Conservation (phyloP, 495 filamentous ascomycete genomes). For the Viridothelium virens region DNA sequence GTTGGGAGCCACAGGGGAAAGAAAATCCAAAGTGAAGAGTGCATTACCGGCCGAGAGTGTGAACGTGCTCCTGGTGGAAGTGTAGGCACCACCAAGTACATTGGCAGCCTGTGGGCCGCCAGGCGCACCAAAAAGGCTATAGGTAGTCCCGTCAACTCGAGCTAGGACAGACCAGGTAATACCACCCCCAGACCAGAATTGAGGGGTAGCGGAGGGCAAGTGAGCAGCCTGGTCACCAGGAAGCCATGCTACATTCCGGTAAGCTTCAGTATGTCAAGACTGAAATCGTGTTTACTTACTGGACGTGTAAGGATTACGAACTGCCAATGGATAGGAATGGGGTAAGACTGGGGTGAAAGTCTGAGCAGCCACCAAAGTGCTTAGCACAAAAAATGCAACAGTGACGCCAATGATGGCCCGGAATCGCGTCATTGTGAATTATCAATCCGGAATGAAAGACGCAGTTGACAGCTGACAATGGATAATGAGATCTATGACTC, state of each 20-base stretch:
- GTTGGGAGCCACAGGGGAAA: conserved; percentile 20
- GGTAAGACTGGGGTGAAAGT: conserved; percentile 34
- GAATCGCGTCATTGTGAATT: background rate
- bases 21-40: conserved; percentile 38
- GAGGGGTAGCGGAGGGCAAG: conserved; percentile 38
- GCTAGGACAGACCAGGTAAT: conserved; percentile 45
- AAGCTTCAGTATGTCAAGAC: background rate
- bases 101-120: conserved; percentile 34
- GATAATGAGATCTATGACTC: background rate
- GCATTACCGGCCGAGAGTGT: conserved; percentile 39
- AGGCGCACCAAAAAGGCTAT: conserved; percentile 42
- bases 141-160: conserved; percentile 42
- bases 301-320: conserved; percentile 43
- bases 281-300: conserved; percentile 22
- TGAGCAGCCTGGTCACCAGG: conserved; percentile 35
- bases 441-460: background rate
- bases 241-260: conserved; percentile 38
- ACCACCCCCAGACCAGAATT: conserved; percentile 46
- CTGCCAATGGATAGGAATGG: conserved; percentile 45
- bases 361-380: background rate
- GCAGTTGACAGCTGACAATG: background rate
- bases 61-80: conserved; percentile 42
- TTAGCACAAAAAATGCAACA: background rate
- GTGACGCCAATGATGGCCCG: background rate
- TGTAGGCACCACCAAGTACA: conserved; percentile 40